Percentiles rank a stretch among this genome's conserved stretches.
phyloP scores from a whole-genome alignment of 768 basidiomycete species.

The Russula vinacea region DNA sequence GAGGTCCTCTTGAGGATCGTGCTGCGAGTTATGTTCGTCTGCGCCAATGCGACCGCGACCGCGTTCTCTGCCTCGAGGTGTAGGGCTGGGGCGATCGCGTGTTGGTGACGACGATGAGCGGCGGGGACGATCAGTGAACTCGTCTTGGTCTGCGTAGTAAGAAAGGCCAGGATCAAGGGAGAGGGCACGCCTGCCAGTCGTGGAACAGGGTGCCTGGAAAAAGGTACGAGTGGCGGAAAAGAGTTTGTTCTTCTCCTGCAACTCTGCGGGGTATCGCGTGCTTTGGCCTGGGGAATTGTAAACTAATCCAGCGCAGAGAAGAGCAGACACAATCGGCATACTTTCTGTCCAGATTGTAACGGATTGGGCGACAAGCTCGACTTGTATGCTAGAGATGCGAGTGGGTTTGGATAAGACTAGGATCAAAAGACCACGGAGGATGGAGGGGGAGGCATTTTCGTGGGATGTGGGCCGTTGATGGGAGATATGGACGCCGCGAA shows the following conservation, averaged over 20 bases:
- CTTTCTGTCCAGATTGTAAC: slow-evolving; percentile 85
- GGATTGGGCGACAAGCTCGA: slow-evolving; percentile 71
- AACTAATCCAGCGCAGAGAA: slow-evolving; percentile 24
- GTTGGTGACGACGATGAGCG: slow-evolving; percentile 21
- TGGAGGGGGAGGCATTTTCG: slow-evolving; percentile 46
- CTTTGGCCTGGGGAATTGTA: slow-evolving; percentile 49
- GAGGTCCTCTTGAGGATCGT: slow-evolving; percentile 31
- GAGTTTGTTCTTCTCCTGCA: slow-evolving; percentile 73
- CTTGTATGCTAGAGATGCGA: slow-evolving; percentile 79
- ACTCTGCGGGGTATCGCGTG: slow-evolving; percentile 38
- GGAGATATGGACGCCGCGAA: slow-evolving; percentile 41
- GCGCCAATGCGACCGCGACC: slow-evolving; percentile 32
- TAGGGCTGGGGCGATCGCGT: background rate
- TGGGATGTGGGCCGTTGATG: slow-evolving; percentile 35
- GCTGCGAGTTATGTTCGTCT: slow-evolving; percentile 34
- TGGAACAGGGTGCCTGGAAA: slow-evolving; percentile 55
- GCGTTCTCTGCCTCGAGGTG: slow-evolving; percentile 26
- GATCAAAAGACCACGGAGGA: slow-evolving; percentile 64
- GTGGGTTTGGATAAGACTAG: slow-evolving; percentile 71
- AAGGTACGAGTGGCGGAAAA: slow-evolving; percentile 68
- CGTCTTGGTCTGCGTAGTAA: slow-evolving; percentile 40
- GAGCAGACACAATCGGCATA: slow-evolving; percentile 37
- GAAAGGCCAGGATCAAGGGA: slow-evolving; percentile 54
- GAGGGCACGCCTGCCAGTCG: slow-evolving; percentile 44
- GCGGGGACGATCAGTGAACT: slow-evolving; percentile 39